Conservation (phyloP, 495 filamentous ascomycete genomes). For the Barbatosphaeria neglecta region DNA sequence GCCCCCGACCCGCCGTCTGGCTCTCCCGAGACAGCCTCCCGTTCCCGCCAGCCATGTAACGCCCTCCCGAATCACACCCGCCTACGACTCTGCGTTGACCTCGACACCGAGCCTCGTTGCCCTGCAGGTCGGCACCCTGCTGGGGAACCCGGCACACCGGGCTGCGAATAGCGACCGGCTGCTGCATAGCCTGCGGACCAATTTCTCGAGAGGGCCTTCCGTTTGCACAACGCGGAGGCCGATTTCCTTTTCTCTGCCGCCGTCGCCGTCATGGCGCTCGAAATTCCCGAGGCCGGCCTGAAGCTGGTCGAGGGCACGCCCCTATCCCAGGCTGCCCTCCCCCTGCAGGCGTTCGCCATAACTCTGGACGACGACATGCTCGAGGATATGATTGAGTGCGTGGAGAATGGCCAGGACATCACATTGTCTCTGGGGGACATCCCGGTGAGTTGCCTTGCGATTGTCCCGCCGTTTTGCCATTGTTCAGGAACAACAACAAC, state of each 20-base stretch:
- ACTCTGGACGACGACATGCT: constrained; percentile 53
- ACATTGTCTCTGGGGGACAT: constrained; percentile 44
- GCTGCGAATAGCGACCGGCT: not conserved
- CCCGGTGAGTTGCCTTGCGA: constrained; percentile 36
- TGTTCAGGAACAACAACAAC: not conserved
- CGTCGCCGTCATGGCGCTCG: constrained; percentile 21
- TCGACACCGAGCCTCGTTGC: not conserved
- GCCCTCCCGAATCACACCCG: not conserved
- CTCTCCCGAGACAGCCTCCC: too few species aligned
- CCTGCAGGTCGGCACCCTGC: not conserved
- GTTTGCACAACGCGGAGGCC: too few species aligned
- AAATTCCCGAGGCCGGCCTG: constrained; percentile 31
- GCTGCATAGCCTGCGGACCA: too few species aligned
- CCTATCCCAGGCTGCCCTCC: constrained; percentile 20
- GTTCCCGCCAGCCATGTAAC: not conserved
- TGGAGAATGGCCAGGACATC: constrained; percentile 49
- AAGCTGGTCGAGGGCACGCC: constrained; percentile 28
- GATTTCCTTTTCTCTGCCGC: not conserved
- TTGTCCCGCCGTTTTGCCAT: constrained; percentile 5
- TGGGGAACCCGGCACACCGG: not conserved
- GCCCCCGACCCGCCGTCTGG: not conserved
- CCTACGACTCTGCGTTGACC: not conserved
- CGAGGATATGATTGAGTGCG: constrained; percentile 57
- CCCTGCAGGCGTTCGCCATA: constrained; percentile 47
- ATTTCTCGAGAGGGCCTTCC: too few species aligned